Percentiles rank a stretch among this genome's conserved stretches.
phyloP scores from a whole-genome alignment of 2,329 filamentous ascomycete species.

The Penicillium sp. region DNA sequence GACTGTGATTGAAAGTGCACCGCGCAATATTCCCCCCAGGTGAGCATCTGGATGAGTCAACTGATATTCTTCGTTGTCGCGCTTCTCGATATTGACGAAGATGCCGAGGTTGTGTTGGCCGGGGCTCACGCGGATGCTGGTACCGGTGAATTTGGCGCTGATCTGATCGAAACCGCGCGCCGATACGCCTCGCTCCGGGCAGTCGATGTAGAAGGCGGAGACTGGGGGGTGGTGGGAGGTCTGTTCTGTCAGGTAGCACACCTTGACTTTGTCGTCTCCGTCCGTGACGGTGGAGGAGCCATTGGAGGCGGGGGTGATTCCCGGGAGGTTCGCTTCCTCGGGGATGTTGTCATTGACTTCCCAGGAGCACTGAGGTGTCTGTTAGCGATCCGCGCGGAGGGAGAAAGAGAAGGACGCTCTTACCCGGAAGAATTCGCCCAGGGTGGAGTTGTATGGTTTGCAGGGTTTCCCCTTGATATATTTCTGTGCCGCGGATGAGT shows the following conservation, averaged over 20 bases:
- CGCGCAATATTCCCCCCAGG: constrained; percentile 82
- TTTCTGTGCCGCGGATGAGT: constrained; percentile 59
- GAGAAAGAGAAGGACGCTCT: constrained; percentile 27
- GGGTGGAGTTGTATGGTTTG: constrained; percentile 96
- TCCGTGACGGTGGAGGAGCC: constrained; percentile 35
- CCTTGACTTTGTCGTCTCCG: constrained; percentile 61
- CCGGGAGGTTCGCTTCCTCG: constrained; percentile 51
- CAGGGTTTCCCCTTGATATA: constrained; percentile 98
- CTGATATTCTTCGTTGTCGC: constrained; percentile 88
- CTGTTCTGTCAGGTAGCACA: constrained; percentile 96
- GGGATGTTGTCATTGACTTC: constrained; percentile 80
- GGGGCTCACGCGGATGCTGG: constrained; percentile 85
- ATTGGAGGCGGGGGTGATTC: constrained; percentile 33
- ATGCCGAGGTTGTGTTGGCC: constrained; percentile 95
- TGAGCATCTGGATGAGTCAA: constrained; percentile 94
- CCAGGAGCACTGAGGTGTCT: constrained; percentile 76
- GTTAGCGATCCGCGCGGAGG: neutral
- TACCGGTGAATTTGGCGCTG: constrained; percentile 96
- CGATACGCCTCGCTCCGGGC: constrained; percentile 83
- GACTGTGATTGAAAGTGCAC: constrained; percentile 85
- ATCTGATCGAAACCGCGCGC: constrained; percentile 94
- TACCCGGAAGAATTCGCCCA: constrained; percentile 96
- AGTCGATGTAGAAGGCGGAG: constrained; percentile 92
- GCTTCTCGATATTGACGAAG: constrained; percentile 80
- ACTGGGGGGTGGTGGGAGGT: constrained; percentile 97